Base-by-base conservation (phyloP, 1,139 yeast genomes). In the Pneumocystis carinii region DNA sequence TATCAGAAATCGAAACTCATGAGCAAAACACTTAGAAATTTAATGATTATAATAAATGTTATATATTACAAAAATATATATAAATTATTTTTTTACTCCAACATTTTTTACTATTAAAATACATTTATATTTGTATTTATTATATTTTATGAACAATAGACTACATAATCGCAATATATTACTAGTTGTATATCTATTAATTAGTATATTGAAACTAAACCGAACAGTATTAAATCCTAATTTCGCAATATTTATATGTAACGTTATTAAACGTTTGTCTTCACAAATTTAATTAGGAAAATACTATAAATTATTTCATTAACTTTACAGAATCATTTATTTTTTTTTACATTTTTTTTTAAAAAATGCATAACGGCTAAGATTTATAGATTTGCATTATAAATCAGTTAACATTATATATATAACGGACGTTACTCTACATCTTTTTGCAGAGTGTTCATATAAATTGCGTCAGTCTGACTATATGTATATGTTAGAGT, bases 401-500 rank as follows among this genome's bases (percentile, higher is more conserved):
- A 19, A 5, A 24, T n/a, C 10, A 24, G 14, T 12, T 48, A 10
- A 24, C 55, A 14, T 48, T 14, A 14, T 15, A 24, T 14, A 14
- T 15, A 24, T 19, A 48, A 48, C n/a, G 14, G 1, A 6, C 17
- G 27, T 24, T 48, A 48, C 24, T 48, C 6, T 17, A 48, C 24
- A 19, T 48, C 27, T 42, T 39, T 42, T 48, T 48, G 32, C 29
- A 24, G 24, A 24, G 32, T 29, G 10, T 48, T 15, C 14, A n/a
- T 48, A 48, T 24, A 14, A 48, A 24, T 48, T 48, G 32, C n/a
- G 14, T 48, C 55, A 12, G n/a, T 19, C 19, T 59, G 38, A 15
- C 67, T 67, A 42, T 66, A 66, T 35, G 68, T 62, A 60, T 64
- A 67, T 63, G 64, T 66, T 66, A 70, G 66, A 64, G 72, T 60